Evolutionary conservation across 495 filamentous ascomycete genomes (phyloP).

Genomic region (Letharia columbiana): DNA sequence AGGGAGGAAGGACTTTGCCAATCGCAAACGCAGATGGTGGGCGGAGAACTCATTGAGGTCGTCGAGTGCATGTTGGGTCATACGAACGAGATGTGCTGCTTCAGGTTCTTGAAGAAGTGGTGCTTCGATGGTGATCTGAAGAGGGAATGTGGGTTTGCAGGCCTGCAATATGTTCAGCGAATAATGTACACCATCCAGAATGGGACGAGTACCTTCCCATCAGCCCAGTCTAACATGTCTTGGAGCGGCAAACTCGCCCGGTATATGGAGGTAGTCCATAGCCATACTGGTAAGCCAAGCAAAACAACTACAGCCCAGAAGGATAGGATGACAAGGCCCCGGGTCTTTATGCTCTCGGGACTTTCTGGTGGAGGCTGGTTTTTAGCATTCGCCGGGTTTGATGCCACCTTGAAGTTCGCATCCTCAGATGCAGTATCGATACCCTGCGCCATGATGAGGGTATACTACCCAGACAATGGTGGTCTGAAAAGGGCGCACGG

Average conservation of each 20-base stretch:
- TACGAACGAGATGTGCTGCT: conserved; percentile 65
- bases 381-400: neutral
- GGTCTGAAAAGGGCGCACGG: neutral
- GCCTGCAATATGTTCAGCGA: conserved; percentile 42
- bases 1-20: conserved; percentile 38
- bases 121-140: conserved; percentile 71
- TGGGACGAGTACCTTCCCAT: conserved; percentile 62
- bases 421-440: neutral
- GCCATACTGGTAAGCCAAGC: conserved; percentile 91
- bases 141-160: conserved; percentile 80
- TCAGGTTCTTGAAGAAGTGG: conserved; percentile 58
- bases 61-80: conserved; percentile 83
- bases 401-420: neutral
- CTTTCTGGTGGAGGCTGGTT: conserved; percentile 63
- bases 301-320: conserved; percentile 85
- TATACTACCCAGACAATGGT: neutral
- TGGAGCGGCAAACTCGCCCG: conserved; percentile 74
- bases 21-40: conserved; percentile 72
- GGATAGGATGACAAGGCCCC: conserved; percentile 68
- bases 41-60: conserved; percentile 88
- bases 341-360: conserved; percentile 54
- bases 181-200: neutral
- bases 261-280: conserved; percentile 92
- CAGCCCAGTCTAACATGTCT: conserved; percentile 87
- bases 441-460: conserved; percentile 1